Conservation (phyloP, 495 filamentous ascomycete species). For the Tuber borchii region DNA sequence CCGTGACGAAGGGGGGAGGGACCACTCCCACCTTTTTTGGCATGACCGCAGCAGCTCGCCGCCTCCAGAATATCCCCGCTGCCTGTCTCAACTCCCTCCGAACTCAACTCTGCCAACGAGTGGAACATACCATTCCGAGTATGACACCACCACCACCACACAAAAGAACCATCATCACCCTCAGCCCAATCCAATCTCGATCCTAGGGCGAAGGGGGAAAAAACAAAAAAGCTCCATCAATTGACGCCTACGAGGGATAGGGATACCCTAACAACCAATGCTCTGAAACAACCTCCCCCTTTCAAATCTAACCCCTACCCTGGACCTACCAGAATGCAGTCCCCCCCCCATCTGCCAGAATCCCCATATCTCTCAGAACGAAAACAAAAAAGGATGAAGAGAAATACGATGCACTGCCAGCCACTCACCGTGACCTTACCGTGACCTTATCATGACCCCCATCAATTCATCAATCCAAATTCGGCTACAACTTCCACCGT, state of each 20-base stretch:
- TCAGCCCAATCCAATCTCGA: neutral
- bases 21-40: neutral
- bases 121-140: constrained; percentile 9
- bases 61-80: neutral
- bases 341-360: neutral
- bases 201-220: neutral
- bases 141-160: constrained; percentile 5
- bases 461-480: neutral
- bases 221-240: neutral
- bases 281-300: neutral
- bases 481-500: constrained; percentile 1
- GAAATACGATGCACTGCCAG: neutral
- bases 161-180: constrained; percentile 10
- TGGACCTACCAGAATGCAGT: neutral
- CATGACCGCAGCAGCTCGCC: neutral
- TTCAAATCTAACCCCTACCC: constrained; percentile 3
- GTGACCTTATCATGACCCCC: neutral
- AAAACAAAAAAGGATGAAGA: neutral
- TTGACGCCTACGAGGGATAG: neutral
- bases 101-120: constrained; percentile 21
- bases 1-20: neutral
- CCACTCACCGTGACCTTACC: neutral
- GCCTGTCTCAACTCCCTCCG: neutral
- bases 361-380: neutral
- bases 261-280: neutral